These are phyloP conservation scores for Termitomyces sp. DNA, from an alignment of 768 basidiomycete genomes.

Conservation along the genomic window DNA sequence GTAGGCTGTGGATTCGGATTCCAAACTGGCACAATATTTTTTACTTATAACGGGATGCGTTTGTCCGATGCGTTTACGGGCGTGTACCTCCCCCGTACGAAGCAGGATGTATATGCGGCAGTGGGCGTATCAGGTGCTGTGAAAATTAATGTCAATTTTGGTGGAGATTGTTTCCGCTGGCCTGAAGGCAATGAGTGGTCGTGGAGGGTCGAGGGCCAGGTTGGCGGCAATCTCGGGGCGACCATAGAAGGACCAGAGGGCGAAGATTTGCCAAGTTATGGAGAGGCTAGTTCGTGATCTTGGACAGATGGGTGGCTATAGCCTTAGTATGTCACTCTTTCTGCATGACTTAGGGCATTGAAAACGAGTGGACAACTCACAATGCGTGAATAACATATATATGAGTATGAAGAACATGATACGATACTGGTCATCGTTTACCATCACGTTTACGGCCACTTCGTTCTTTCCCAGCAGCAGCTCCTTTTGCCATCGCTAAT, in stretches of 20 bases:
- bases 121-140: slow-evolving; percentile 55
- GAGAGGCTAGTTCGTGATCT: background rate
- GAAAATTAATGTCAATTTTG: slow-evolving; percentile 65
- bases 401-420: slow-evolving; percentile 1
- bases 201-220: slow-evolving; percentile 63
- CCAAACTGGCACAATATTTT: slow-evolving; percentile 50
- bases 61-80: slow-evolving; percentile 58
- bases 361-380: background rate
- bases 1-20: slow-evolving; percentile 68
- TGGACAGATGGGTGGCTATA: background rate
- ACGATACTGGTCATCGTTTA: slow-evolving; percentile 19
- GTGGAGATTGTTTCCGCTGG: slow-evolving; percentile 58
- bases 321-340: background rate
- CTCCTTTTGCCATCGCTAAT: slow-evolving; percentile 49
- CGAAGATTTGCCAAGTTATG: slow-evolving; percentile 48
- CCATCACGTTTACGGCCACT: slow-evolving; percentile 25
- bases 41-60: slow-evolving; percentile 58
- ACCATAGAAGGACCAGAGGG: slow-evolving; percentile 29
- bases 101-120: slow-evolving; percentile 61
- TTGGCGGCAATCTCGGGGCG: slow-evolving; percentile 49
- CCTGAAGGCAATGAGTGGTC: slow-evolving; percentile 61
- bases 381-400: background rate
- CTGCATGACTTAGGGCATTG: background rate
- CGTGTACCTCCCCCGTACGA: slow-evolving; percentile 48
- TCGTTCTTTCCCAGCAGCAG: slow-evolving; percentile 26